Conservation (phyloP, 176 grass and related monocot genomes). For the Hsuehochloa calcarea region DNA sequence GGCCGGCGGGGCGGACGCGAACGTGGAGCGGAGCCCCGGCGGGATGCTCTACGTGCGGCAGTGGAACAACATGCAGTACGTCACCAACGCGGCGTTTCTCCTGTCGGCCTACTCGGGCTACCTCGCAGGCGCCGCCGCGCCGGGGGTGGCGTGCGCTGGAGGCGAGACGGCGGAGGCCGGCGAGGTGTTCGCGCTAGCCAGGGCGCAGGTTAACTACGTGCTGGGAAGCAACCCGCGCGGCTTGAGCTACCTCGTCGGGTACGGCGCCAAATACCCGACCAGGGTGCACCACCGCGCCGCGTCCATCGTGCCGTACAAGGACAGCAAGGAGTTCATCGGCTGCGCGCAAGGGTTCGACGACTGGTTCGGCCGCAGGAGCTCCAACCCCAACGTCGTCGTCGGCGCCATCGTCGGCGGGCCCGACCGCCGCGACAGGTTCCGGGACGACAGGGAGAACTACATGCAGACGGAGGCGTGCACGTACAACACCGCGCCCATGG, state of each 20-base stretch:
- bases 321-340: constrained; percentile 48
- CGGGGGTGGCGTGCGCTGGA: background rate
- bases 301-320: constrained; percentile 63
- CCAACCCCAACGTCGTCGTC: constrained; percentile 63
- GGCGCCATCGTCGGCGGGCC: constrained; percentile 80
- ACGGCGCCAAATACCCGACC: constrained; percentile 51
- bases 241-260: constrained; percentile 83
- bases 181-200: constrained; percentile 45
- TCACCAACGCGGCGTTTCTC: constrained; percentile 61
- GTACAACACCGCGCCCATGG: constrained; percentile 55
- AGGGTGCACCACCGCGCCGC: constrained; percentile 68
- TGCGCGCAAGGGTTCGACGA: constrained; percentile 64
- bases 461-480: constrained; percentile 66
- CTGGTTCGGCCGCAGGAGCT: constrained; percentile 39
- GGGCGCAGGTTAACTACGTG: constrained; percentile 64
- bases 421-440: constrained; percentile 45
- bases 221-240: constrained; percentile 60
- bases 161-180: background rate
- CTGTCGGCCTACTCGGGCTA: constrained; percentile 61
- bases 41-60: constrained; percentile 65
- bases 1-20: background rate
- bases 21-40: constrained; percentile 55
- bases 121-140: background rate
- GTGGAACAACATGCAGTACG: constrained; percentile 94
- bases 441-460: constrained; percentile 50